Evolutionary conservation across 106 monocot genomes (phyloP).

Genomic region (Iris macrosiphon): DNA sequence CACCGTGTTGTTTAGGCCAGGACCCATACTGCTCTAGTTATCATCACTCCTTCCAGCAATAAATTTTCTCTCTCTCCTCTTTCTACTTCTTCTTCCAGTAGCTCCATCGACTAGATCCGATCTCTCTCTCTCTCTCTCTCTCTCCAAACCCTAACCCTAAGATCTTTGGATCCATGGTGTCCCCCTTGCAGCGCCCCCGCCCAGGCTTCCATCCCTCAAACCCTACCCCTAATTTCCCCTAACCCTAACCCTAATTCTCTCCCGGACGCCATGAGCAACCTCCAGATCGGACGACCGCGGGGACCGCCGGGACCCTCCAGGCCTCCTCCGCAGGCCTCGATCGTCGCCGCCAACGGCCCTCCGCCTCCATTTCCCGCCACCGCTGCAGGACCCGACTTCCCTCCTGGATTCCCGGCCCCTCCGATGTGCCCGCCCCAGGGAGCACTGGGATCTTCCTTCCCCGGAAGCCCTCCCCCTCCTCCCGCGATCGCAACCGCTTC

Average conservation of each 20-base stretch:
- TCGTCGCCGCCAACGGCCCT: constrained; percentile 6
- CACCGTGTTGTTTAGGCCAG: no score
- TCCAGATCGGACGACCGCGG: constrained; percentile 64
- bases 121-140: no score
- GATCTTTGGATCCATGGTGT: constrained; percentile 43
- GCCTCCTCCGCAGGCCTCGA: constrained; percentile 1
- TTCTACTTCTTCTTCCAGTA: no score
- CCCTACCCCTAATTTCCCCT: not conserved
- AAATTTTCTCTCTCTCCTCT: no score
- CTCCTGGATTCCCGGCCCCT: constrained; percentile 2
- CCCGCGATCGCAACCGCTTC: not conserved
- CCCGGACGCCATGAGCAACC: constrained; percentile 48
- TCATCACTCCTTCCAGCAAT: no score
- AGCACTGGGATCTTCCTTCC: not conserved
- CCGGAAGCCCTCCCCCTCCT: not conserved
- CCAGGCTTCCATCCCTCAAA: constrained; percentile 23
- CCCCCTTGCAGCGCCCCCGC: constrained; percentile 26
- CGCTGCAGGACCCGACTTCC: constrained; percentile 12
- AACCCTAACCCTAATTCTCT: constrained; percentile 9
- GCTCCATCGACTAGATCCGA: no score
- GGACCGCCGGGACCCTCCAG: constrained; percentile 18
- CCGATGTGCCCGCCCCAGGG: not conserved
- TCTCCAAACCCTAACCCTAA: not conserved
- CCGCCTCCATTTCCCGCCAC: not conserved
- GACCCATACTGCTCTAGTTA: no score